A percentile compares a stretch with the other conserved stretches of the same genome.
phyloP scores from a whole-genome alignment of 2,329 filamentous ascomycete species.

The Aspergillus hiratsukae region DNA sequence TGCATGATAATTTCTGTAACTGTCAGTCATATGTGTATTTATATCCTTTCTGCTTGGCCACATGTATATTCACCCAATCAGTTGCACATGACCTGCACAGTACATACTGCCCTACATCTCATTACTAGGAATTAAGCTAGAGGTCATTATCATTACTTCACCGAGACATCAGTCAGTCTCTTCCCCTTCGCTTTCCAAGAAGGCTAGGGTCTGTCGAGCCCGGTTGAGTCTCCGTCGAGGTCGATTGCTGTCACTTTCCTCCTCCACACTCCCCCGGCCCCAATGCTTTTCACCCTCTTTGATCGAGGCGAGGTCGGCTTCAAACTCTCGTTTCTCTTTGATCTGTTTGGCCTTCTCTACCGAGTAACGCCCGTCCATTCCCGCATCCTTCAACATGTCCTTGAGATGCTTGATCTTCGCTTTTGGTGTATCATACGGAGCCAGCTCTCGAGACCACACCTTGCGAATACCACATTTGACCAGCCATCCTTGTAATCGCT shows the following conservation, averaged over 20 bases:
- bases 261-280: constrained; percentile 54
- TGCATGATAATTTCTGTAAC: no score
- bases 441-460: constrained; percentile 82
- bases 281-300: constrained; percentile 75
- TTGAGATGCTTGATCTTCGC: constrained; percentile 81
- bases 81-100: no score
- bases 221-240: constrained; percentile 39
- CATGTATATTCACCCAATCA: no score
- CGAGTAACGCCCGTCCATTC: constrained; percentile 87
- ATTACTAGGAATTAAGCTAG: not conserved
- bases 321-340: constrained; percentile 78
- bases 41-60: no score
- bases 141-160: not conserved
- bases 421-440: constrained; percentile 65
- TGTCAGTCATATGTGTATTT: no score
- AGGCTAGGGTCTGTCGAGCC: constrained; percentile 48
- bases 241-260: constrained; percentile 36
- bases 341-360: constrained; percentile 79
- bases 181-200: constrained; percentile 66
- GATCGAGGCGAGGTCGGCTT: constrained; percentile 78
- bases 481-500: constrained; percentile 79
- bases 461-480: constrained; percentile 89
- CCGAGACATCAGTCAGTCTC: constrained; percentile 44
- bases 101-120: no score
- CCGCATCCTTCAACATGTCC: constrained; percentile 70